Evolutionary conservation across 495 filamentous ascomycete genomes (phyloP).

Genomic region (Neurospora hispaniola): DNA sequence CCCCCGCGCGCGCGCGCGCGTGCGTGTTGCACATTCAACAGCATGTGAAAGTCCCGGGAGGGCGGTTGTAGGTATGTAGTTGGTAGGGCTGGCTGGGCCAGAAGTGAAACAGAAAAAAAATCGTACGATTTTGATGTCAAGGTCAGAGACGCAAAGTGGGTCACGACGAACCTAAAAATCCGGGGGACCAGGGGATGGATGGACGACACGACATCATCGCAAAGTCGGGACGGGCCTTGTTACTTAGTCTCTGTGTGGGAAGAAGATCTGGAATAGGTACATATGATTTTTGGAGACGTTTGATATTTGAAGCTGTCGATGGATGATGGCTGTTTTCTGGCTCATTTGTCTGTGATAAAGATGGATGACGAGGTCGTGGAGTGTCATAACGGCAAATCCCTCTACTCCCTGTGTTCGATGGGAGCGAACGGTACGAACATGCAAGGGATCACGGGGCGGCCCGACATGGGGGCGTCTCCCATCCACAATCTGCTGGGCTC

Average conservation of each 20-base stretch:
- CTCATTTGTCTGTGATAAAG: background rate
- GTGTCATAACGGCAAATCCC: background rate
- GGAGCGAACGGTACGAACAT: background rate
- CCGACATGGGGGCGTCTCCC: background rate
- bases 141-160: constrained; percentile 5
- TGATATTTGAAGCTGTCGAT: background rate
- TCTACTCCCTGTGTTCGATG: background rate
- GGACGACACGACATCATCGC: constrained; percentile 1
- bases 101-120: constrained; percentile 1
- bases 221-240: background rate
- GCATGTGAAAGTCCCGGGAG: background rate
- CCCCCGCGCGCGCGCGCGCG: background rate
- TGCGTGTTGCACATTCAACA: background rate
- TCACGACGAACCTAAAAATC: background rate
- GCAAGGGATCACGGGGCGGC: background rate
- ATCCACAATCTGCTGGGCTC: background rate
- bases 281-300: background rate
- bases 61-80: background rate
- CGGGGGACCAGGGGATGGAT: background rate
- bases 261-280: background rate
- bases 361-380: background rate
- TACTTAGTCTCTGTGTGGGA: background rate
- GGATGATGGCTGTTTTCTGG: background rate
- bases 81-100: background rate
- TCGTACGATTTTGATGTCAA: constrained; percentile 29